phyloP scores from a whole-genome alignment of 306 rosid genomes.

The Glycine latifolia region DNA sequence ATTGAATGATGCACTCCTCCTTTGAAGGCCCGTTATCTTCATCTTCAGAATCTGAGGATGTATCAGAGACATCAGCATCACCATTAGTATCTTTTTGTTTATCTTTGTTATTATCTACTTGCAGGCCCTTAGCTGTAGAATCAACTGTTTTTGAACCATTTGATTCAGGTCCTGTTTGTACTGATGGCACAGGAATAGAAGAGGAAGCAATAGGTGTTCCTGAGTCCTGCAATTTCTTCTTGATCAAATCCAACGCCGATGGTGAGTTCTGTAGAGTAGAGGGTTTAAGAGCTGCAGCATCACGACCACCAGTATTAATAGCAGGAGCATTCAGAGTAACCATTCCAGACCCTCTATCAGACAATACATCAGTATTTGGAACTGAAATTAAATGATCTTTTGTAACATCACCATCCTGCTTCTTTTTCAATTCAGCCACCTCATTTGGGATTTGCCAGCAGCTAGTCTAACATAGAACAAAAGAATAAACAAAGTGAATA shows the following conservation, averaged over 20 bases:
- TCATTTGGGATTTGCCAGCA: constrained; percentile 99
- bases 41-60: constrained; percentile 96
- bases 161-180: constrained; percentile 63
- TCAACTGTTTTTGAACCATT: constrained; percentile 80
- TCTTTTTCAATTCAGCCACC: constrained; percentile 86
- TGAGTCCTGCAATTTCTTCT: constrained; percentile 94
- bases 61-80: constrained; percentile 74
- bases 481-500: background rate
- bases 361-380: constrained; percentile 63
- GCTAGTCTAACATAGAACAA: constrained; percentile 70
- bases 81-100: constrained; percentile 82
- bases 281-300: constrained; percentile 77
- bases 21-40: constrained; percentile 84
- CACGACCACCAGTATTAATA: constrained; percentile 92
- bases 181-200: constrained; percentile 62
- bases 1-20: constrained; percentile 86
- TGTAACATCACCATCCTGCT: constrained; percentile 70
- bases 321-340: constrained; percentile 85
- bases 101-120: constrained; percentile 74
- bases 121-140: constrained; percentile 66
- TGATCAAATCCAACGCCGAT: constrained; percentile 91
- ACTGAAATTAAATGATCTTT: constrained; percentile 64
- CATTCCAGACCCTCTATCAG: constrained; percentile 78
- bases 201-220: constrained; percentile 83
- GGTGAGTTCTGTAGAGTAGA: constrained; percentile 65